phyloP scores from a whole-genome alignment of 345 rosid genomes.

The Hibiscus tridactylites region DNA sequence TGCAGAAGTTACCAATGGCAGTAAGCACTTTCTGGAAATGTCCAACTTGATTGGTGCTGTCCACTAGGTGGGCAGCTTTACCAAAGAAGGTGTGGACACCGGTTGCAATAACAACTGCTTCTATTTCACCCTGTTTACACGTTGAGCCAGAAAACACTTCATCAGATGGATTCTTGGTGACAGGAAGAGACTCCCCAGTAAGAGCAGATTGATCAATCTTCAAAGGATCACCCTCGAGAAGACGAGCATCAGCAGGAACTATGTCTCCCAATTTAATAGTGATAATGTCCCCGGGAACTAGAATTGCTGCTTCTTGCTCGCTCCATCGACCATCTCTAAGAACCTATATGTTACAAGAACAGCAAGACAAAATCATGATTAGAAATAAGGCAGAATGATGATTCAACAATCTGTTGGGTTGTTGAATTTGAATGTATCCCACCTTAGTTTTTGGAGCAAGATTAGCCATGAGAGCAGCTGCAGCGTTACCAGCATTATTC shows the following conservation, averaged over 20 bases:
- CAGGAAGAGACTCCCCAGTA: constrained; percentile 90
- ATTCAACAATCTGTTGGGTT: background rate
- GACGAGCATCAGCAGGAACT: constrained; percentile 91
- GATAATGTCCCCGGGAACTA: constrained; percentile 88
- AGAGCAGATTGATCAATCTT: constrained; percentile 93
- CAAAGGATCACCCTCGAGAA: constrained; percentile 88
- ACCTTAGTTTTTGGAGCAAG: constrained; percentile 93
- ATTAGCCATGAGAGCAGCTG: constrained; percentile 95
- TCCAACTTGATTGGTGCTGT: constrained; percentile 79
- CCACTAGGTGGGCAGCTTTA: constrained; percentile 92
- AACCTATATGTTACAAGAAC: constrained; percentile 29
- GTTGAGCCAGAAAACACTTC: constrained; percentile 90
- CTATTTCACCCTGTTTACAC: constrained; percentile 87
- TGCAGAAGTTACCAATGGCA: constrained; percentile 91
- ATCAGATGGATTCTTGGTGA: constrained; percentile 65
- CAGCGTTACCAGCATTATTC: constrained; percentile 90
- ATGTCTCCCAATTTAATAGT: constrained; percentile 83
- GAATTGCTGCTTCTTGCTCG: constrained; percentile 77
- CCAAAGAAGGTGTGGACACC: constrained; percentile 95
- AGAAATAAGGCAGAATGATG: background rate
- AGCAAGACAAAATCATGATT: background rate
- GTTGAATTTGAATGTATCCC: background rate
- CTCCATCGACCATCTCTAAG: constrained; percentile 81
- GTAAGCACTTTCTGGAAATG: constrained; percentile 86
- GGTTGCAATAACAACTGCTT: constrained; percentile 85